Evolutionary conservation across 805 yeast species (phyloP).

Genomic region (Pichia eremophila): DNA sequence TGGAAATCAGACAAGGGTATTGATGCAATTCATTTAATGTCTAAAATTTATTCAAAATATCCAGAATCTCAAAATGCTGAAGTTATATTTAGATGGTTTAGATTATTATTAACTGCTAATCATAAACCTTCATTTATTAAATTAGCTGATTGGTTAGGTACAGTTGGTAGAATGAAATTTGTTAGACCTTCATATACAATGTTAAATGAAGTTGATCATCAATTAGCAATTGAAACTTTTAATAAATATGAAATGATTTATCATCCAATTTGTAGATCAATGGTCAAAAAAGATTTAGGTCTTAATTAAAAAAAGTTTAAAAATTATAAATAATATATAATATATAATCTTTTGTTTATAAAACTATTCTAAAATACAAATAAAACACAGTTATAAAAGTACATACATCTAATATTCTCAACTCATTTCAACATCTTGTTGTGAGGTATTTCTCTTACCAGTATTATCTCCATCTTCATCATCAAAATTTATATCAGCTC

Average conservation of each 20-base stretch:
- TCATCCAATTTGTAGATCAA: constrained; percentile 75
- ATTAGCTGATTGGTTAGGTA: constrained; percentile 77
- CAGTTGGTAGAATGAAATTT: constrained; percentile 91
- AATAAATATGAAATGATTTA: constrained; percentile 47
- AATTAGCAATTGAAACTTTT: constrained; percentile 60
- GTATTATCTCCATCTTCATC: background rate
- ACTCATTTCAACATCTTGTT: constrained; percentile 2
- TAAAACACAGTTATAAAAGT: background rate
- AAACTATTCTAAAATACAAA: background rate
- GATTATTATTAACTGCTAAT: constrained; percentile 51
- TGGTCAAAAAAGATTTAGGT: constrained; percentile 79
- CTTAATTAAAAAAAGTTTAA: no score
- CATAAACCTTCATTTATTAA: constrained; percentile 36
- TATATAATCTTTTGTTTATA: constrained; percentile 7
- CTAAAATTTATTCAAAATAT: constrained; percentile 31
- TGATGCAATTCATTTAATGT: constrained; percentile 26
- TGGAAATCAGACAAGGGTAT: constrained; percentile 27
- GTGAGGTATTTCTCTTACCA: no score
- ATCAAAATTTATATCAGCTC: background rate
- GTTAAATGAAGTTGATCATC: constrained; percentile 53
- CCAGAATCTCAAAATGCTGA: constrained; percentile 64
- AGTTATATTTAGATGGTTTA: constrained; percentile 68
- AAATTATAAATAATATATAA: no score
- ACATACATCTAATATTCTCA: background rate
- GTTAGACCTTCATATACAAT: constrained; percentile 78